phyloP scores from a whole-genome alignment of 2,329 filamentous ascomycete species.

The Curvularia sp. region DNA sequence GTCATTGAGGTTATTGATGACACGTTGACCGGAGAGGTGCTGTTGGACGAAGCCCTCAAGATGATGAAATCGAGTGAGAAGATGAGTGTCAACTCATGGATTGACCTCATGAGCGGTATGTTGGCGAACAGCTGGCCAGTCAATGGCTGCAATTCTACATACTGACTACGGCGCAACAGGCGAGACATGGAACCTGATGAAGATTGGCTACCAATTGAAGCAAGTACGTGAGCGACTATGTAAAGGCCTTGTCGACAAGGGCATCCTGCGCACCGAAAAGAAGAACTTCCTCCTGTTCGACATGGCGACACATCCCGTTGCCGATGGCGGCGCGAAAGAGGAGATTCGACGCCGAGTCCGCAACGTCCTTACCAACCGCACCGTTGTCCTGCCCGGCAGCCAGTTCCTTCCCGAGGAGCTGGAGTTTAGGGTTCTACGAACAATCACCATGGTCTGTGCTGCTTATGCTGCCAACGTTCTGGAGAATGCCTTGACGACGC shows the following conservation, averaged over 20 bases:
- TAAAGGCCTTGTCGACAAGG: conserved; percentile 98
- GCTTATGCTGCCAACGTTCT: conserved; percentile 98
- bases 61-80: conserved; percentile 99
- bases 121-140: neutral
- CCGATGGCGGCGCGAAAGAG: conserved; percentile 95
- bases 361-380: conserved; percentile 90
- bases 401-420: conserved; percentile 93
- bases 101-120: conserved; percentile 96
- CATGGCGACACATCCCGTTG: conserved; percentile 98
- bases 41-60: conserved; percentile 96
- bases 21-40: conserved; percentile 92
- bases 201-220: conserved; percentile 99
- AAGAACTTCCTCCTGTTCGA: conserved; percentile 99
- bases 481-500: conserved; percentile 92
- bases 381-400: conserved; percentile 83
- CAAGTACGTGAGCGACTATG: conserved; percentile 97
- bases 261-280: conserved; percentile 97
- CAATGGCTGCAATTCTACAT: neutral
- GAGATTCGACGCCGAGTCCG: conserved; percentile 93
- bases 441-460: conserved; percentile 94
- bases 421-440: conserved; percentile 91
- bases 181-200: conserved; percentile 99
- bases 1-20: conserved; percentile 98
- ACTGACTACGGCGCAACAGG: conserved; percentile 61
- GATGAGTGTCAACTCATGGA: conserved; percentile 99